Conservation (phyloP, 768 basidiomycete genomes). For the Tulasnella sp. region DNA sequence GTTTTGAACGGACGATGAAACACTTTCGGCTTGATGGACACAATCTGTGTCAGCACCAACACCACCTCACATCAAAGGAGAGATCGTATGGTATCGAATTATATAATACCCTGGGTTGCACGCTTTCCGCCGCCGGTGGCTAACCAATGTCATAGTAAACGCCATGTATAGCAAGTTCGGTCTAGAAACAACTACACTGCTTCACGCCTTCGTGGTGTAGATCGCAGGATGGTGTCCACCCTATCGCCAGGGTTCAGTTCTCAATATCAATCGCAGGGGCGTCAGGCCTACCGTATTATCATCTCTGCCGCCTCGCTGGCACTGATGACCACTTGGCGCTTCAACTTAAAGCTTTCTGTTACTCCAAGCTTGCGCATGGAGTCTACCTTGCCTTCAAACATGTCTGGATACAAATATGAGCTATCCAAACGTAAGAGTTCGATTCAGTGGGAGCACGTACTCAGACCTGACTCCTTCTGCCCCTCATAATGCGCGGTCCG, state of each 20-base stretch:
- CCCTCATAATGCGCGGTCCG: conserved; percentile 93
- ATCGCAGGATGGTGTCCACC: conserved; percentile 83
- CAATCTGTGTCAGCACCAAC: neutral
- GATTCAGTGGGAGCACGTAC: conserved; percentile 36
- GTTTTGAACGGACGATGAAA: neutral
- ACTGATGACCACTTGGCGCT: conserved; percentile 85
- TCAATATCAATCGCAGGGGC: neutral
- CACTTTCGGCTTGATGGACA: neutral
- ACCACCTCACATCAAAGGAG: no score
- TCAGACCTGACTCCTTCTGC: conserved; percentile 69
- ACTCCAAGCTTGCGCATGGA: conserved; percentile 83
- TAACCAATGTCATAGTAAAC: no score
- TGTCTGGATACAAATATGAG: conserved; percentile 40
- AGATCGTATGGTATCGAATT: no score
- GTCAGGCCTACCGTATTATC: conserved; percentile 69
- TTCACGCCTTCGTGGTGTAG: conserved; percentile 76
- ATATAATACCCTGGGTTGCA: no score
- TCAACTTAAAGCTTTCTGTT: conserved; percentile 96
- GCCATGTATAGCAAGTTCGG: no score
- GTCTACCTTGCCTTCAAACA: conserved; percentile 72
- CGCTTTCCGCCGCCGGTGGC: no score
- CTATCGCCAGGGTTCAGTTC: conserved; percentile 29
- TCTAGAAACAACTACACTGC: conserved; percentile 31
- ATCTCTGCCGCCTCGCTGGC: conserved; percentile 97
- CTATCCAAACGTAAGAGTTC: neutral